Evolutionary conservation across 2,329 filamentous ascomycete genomes (phyloP), one percentile per base, ranked within the genome.

Genomic region (Mycosphaerelloides madeirae): DNA sequence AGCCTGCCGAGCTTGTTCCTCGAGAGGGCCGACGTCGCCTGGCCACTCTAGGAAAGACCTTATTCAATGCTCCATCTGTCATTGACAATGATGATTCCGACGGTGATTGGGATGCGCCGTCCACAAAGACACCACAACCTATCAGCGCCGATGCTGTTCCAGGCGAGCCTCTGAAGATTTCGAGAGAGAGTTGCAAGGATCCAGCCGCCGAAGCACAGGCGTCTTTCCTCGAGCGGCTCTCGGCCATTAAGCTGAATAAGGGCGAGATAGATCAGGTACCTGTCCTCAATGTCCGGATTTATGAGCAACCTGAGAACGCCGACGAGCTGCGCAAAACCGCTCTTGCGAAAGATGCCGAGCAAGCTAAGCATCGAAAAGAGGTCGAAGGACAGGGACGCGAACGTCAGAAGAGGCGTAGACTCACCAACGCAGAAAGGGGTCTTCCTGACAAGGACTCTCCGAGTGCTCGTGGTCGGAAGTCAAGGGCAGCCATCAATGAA

Each of bases 1-100:
- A 72, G 25, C 81, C 84, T 50, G 79, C 80, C 48, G 73, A 77
- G 29, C 65, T 88, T 12, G 61, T 62, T 14, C 64, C 43, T 45
- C 67, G 66, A 35, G 9, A 38, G 53, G 34, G 29, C n/a, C 41
- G 31, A 25, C 25, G 29, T 29, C 18, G 44, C 42, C 19, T 28
- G 29, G 12, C 29, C 41, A n/a, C 31, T 31, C 14, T 32, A 15
- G 13, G 14, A 3, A 35, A 35, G 14, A 3, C 8, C 15, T 5
- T 25, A 9, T 9, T 5, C 9, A 33, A 19, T 29, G 33, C 38
- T 22, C 25, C 32, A 8, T 15, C 20, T 15, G 41, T 47, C 12
- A 22, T 37, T 18, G 44, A 50, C 20, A 15, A 6, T 16, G 16
- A 35, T 19, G 33, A 35, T 19, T 14, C 13, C 13, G 33, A 35